Evolutionary conservation across 1,139 yeast species (phyloP).

Genomic region (Saccharomyces uvarum): DNA sequence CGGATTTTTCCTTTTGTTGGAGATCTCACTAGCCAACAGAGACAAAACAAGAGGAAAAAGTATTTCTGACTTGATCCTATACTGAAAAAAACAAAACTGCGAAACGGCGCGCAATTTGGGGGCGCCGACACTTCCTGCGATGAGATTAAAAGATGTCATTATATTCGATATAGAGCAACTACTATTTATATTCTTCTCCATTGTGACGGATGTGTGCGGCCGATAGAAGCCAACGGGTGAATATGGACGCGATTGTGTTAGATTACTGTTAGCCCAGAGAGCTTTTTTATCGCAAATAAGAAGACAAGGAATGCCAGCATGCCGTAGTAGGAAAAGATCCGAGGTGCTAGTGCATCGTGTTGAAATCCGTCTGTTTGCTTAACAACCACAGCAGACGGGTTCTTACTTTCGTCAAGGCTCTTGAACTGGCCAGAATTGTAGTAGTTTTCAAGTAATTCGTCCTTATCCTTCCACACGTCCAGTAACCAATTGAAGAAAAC

Average conservation of each 20-base stretch:
- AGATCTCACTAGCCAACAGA: background rate
- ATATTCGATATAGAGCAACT: background rate
- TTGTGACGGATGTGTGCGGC: background rate
- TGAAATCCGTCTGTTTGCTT: background rate
- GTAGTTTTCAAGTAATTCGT: conserved; percentile 53
- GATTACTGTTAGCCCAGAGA: background rate
- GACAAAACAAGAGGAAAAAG: background rate
- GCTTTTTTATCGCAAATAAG: background rate
- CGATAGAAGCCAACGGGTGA: background rate
- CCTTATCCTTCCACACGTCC: conserved; percentile 67
- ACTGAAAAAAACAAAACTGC: background rate
- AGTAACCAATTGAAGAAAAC: conserved; percentile 70
- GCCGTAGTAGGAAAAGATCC: background rate
- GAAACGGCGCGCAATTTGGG: background rate
- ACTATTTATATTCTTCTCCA: background rate
- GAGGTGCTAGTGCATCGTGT: background rate
- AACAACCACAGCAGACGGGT: background rate
- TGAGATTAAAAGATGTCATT: background rate
- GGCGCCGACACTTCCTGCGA: background rate
- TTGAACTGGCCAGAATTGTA: conserved; percentile 49
- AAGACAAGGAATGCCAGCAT: background rate
- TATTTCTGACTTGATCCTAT: background rate
- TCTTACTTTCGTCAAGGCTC: background rate
- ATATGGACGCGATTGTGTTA: background rate
- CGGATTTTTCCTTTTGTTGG: background rate